These are phyloP conservation scores for Setaria viridis DNA, from an alignment of 202 grass and related monocot species.

Conservation along the genomic window DNA sequence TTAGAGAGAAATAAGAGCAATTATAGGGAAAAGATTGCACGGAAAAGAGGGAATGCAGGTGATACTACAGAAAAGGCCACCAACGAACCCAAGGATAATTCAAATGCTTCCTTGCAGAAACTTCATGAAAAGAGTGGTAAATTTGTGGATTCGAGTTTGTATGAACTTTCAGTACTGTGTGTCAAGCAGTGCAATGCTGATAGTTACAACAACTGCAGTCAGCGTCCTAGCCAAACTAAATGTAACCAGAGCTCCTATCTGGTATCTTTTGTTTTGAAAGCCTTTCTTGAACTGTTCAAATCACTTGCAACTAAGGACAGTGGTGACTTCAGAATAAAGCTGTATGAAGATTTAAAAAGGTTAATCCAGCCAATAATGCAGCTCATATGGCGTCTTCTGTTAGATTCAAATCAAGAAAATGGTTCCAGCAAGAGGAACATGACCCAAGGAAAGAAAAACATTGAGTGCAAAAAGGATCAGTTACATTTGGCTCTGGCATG, in stretches of 20 bases:
- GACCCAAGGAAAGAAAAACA: conserved; percentile 58
- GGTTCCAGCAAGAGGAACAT: conserved; percentile 60
- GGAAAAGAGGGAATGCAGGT: conserved; percentile 54
- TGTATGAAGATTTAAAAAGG: conserved; percentile 56
- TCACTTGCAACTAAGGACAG: conserved; percentile 47
- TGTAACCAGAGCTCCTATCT: conserved; percentile 45
- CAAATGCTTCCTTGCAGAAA: conserved; percentile 54
- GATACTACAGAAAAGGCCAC: conserved; percentile 60
- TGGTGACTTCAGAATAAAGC: conserved; percentile 24
- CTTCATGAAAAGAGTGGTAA: conserved; percentile 53
- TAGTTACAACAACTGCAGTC: conserved; percentile 46
- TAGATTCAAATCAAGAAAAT: conserved; percentile 57
- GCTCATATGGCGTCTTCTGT: conserved; percentile 64
- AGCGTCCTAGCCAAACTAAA: conserved; percentile 63
- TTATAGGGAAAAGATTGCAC: conserved; percentile 50
- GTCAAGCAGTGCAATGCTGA: conserved; percentile 47
- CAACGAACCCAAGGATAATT: conserved; percentile 51
- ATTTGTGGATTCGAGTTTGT: conserved; percentile 56
- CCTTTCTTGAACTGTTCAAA: conserved; percentile 69
- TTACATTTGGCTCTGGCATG: conserved; percentile 68
- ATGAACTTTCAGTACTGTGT: conserved; percentile 54
- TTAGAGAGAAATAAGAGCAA: conserved; percentile 66
- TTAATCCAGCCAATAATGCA: conserved; percentile 67
- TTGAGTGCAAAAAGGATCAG: conserved; percentile 64
- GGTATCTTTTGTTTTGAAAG: conserved; percentile 74